Evolutionary conservation across 2,329 filamentous ascomycete genomes (phyloP).

Genomic region (Paecilomyces sp.): DNA sequence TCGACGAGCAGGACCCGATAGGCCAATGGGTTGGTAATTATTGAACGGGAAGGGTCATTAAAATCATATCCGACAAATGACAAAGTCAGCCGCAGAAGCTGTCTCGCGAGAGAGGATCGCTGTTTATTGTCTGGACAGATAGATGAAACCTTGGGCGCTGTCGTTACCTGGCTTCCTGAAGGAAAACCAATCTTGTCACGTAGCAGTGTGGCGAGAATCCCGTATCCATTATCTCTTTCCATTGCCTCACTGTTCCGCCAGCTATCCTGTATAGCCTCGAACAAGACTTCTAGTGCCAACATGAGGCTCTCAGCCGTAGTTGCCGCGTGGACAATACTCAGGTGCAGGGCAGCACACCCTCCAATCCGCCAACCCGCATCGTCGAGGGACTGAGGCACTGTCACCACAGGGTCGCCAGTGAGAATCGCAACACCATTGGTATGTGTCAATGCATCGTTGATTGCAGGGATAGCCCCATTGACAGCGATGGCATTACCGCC

Average conservation of each 20-base stretch:
- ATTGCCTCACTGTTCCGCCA: conserved; percentile 99
- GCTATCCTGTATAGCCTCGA: conserved; percentile 77
- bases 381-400: conserved; percentile 76
- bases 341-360: conserved; percentile 77
- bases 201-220: conserved; percentile 74
- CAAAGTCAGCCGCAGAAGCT: conserved; percentile 70
- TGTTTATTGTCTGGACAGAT: conserved; percentile 35
- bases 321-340: conserved; percentile 78
- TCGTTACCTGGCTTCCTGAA: conserved; percentile 11
- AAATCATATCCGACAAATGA: conserved; percentile 85
- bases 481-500: conserved; percentile 74
- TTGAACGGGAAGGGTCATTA: conserved; percentile 71
- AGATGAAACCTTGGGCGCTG: conserved; percentile 38
- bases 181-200: conserved; percentile 63
- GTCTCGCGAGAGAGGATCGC: conserved; percentile 44
- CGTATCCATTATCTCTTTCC: conserved; percentile 92
- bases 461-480: conserved; percentile 77
- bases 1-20: conserved; percentile 90
- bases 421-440: conserved; percentile 74
- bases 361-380: conserved; percentile 88
- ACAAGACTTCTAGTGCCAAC: conserved; percentile 73
- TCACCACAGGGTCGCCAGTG: conserved; percentile 74
- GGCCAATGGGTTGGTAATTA: conserved; percentile 91
- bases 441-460: conserved; percentile 81
- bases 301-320: conserved; percentile 63